These are phyloP conservation scores for Cyclotella sp. DNA, from an alignment of 108 stramenopile species.

Conservation along the genomic window DNA sequence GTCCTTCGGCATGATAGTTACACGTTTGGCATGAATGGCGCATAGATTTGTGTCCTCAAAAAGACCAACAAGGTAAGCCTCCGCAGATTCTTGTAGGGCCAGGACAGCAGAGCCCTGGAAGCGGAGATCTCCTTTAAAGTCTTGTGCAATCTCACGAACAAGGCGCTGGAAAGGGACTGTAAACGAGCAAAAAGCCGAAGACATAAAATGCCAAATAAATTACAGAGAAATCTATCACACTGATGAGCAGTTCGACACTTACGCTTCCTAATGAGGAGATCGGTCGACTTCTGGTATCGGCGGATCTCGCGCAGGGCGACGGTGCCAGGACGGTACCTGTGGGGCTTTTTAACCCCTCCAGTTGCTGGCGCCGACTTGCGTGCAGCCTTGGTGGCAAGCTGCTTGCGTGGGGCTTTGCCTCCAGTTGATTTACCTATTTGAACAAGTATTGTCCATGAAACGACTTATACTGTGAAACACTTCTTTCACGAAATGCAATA, in stretches of 20 bases:
- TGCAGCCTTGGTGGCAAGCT: slow-evolving; percentile 87
- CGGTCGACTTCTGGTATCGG: slow-evolving; percentile 78
- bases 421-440: slow-evolving; percentile 71
- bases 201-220: neutral
- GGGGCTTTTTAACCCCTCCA: slow-evolving; percentile 94
- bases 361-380: slow-evolving; percentile 88
- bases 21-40: slow-evolving; percentile 97
- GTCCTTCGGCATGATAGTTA: slow-evolving; percentile 43
- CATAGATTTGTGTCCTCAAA: slow-evolving; percentile 98
- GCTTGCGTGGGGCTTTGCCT: slow-evolving; percentile 96
- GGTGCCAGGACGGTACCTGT: slow-evolving; percentile 61
- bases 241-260: neutral
- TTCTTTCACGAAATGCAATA: no score
- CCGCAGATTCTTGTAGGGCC: slow-evolving; percentile 94
- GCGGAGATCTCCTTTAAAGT: slow-evolving; percentile 96
- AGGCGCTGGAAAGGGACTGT: slow-evolving; percentile 83
- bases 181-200: neutral
- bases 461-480: no score
- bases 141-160: slow-evolving; percentile 96
- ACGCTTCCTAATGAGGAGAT: slow-evolving; percentile 81
- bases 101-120: slow-evolving; percentile 97
- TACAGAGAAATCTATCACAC: neutral
- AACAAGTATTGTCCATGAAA: no score
- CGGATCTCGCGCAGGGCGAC: slow-evolving; percentile 98
- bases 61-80: slow-evolving; percentile 96